Base-by-base conservation (phyloP, 495 filamentous ascomycete genomes). In the Trichoderma asperelloides region DNA sequence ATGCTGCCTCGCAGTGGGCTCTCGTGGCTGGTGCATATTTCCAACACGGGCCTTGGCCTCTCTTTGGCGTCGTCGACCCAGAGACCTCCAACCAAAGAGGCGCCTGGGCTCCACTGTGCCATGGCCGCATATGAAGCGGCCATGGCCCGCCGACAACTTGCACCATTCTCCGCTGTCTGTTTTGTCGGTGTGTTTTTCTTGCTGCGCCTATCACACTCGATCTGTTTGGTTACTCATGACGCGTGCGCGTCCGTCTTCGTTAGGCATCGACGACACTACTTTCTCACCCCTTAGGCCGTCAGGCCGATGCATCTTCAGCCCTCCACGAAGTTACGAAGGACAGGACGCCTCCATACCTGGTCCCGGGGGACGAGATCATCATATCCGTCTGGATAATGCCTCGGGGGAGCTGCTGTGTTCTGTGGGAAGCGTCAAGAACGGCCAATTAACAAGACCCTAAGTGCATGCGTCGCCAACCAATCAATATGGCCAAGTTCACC, bases 201-300 rank as follows among this genome's bases (percentile, higher is more conserved):
- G 49, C 49, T 55, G n/a, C n/a, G 43, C 21, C 49, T n/a, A 55
- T 55, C 23, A 60, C 55, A 9, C 23, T 28, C 55, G 8, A 21
- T 60, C 55, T 60, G 23, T 60, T 60, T 60, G 55, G 55, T 21
- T 60, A 25, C 25, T 28, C 55, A 12, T 60, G 55, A 60, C 55
- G 55, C 55, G 55, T 60, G 55, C 55, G 55, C 55, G 55, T 30
- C 25, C 55, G 55, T 60, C n/a, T 27, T 30, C 55, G 27, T 60
- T 30, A 28, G 55, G 55, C 55, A 60, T 60, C 55, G 55, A 55
- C 43, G 43, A n/a, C 43, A 60, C 55, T 60, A 60, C 25, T 60
- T 60, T 27, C 55, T 60, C 23, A 60, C 55, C 25, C 49, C 23
- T 60, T 60, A 60, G 55, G 55, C 55, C 55, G 23, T 9, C 15